Percentiles rank a stretch among this genome's conserved stretches.
Evolutionary conservation across 2,329 filamentous ascomycete species (phyloP).

Genomic region (Botrytis hyacinthi): DNA sequence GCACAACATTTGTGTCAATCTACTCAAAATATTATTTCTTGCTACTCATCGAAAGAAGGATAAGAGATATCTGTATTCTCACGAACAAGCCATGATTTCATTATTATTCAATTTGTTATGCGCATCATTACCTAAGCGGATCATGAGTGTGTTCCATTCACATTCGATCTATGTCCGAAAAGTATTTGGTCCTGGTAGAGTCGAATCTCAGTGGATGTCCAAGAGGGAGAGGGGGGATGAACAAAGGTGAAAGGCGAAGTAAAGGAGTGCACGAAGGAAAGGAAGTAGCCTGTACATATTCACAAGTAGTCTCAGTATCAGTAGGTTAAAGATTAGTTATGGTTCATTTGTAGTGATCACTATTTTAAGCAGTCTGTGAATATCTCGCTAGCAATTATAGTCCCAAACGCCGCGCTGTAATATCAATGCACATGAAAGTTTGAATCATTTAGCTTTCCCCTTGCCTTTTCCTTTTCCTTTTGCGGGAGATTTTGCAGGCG

Average conservation of each 20-base stretch:
- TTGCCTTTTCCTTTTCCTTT: slow-evolving; percentile 28
- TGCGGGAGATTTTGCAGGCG: slow-evolving; percentile 39
- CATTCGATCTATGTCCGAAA: neutral
- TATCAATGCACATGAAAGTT: neutral
- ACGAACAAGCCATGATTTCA: neutral
- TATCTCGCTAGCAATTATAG: neutral
- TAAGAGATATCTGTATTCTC: neutral
- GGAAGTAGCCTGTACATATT: neutral
- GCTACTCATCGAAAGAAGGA: neutral
- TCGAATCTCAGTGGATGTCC: neutral
- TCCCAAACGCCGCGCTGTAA: slow-evolving; percentile 21
- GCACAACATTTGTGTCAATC: neutral
- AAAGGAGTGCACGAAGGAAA: neutral
- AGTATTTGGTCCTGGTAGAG: neutral
- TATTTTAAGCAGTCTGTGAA: neutral
- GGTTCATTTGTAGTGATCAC: neutral
- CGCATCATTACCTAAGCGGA: too few species aligned
- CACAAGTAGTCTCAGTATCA: neutral
- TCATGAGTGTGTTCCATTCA: neutral
- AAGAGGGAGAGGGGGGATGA: too few species aligned
- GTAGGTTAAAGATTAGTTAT: neutral
- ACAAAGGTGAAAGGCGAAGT: neutral
- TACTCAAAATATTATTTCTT: neutral
- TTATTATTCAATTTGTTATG: neutral
- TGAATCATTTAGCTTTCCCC: slow-evolving; percentile 22